Conservation (phyloP, 169 alveolate genomes). For the Plasmodium inui region DNA sequence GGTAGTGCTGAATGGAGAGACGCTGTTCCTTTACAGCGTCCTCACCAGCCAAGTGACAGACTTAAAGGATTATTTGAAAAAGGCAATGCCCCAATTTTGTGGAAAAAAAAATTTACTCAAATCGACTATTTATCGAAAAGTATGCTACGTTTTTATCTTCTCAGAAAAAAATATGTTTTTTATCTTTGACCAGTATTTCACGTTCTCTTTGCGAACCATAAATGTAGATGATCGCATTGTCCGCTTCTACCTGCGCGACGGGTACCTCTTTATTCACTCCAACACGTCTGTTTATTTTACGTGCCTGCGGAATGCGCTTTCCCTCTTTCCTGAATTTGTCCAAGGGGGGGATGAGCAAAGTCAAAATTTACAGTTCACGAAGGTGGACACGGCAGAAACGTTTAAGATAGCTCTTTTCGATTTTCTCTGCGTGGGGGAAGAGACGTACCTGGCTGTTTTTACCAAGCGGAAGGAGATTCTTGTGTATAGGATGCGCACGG, state of each 20-base stretch:
- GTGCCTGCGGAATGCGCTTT: background rate
- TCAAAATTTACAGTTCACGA: background rate
- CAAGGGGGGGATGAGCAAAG: background rate
- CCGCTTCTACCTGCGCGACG: conserved; percentile 23
- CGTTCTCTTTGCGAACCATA: background rate
- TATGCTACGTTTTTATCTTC: conserved; percentile 37
- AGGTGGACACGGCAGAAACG: background rate
- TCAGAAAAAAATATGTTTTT: conserved; percentile 16
- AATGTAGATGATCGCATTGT: conserved; percentile 32
- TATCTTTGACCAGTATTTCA: conserved; percentile 30
- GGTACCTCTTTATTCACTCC: conserved; percentile 23
- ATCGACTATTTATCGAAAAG: conserved; percentile 5
- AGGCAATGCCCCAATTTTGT: conserved; percentile 10
- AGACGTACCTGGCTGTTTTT: conserved; percentile 35
- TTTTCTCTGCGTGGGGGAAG: conserved; percentile 11
- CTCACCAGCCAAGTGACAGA: conserved; percentile 4
- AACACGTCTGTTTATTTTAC: conserved; percentile 43
- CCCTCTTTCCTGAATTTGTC: background rate
- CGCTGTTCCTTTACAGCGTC: conserved; percentile 42
- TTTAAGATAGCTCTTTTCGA: conserved; percentile 52
- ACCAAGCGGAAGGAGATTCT: conserved; percentile 44
- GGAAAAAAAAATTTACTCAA: conserved; percentile 32
- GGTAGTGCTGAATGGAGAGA: conserved; percentile 20
- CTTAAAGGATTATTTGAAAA: conserved; percentile 22
- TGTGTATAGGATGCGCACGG: conserved; percentile 14